Conservation (phyloP, 1,139 yeast genomes). For the Suhomyces yuchorum region DNA sequence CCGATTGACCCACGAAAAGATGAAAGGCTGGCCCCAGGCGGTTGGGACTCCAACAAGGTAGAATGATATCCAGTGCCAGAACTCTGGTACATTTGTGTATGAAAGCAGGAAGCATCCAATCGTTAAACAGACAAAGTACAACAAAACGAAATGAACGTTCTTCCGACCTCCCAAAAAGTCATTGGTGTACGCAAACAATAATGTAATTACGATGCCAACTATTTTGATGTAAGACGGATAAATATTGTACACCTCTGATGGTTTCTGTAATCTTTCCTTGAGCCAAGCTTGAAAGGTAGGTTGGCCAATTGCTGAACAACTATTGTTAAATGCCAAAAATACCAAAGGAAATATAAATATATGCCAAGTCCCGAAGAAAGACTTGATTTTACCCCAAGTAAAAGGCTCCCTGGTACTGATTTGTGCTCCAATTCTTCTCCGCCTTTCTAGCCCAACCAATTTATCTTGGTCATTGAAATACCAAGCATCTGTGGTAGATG, state of each 20-base stretch:
- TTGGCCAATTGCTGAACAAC: conserved; percentile 44
- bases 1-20: conserved; percentile 60
- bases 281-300: conserved; percentile 59
- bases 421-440: conserved; percentile 50
- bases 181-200: conserved; percentile 19
- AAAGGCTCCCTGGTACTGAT: conserved; percentile 45
- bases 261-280: conserved; percentile 41
- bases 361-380: conserved; percentile 52
- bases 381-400: conserved; percentile 40
- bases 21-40: conserved; percentile 44
- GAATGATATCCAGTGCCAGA: conserved; percentile 21
- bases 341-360: conserved; percentile 27
- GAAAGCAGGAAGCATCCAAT: conserved; percentile 19
- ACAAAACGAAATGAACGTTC: conserved; percentile 16
- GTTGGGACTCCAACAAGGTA: conserved; percentile 19
- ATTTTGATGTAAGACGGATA: conserved; percentile 43
- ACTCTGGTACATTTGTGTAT: conserved; percentile 19
- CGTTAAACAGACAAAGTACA: conserved; percentile 16
- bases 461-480: conserved; percentile 37
- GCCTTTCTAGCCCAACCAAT: conserved; percentile 39
- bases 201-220: conserved; percentile 16
- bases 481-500: conserved; percentile 41
- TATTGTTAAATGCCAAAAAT: conserved; percentile 25
- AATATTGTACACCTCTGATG: conserved; percentile 45
- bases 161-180: conserved; percentile 19